Evolutionary conservation across 108 stramenopile species (phyloP).

Genomic region (Nitzschia putrida): DNA sequence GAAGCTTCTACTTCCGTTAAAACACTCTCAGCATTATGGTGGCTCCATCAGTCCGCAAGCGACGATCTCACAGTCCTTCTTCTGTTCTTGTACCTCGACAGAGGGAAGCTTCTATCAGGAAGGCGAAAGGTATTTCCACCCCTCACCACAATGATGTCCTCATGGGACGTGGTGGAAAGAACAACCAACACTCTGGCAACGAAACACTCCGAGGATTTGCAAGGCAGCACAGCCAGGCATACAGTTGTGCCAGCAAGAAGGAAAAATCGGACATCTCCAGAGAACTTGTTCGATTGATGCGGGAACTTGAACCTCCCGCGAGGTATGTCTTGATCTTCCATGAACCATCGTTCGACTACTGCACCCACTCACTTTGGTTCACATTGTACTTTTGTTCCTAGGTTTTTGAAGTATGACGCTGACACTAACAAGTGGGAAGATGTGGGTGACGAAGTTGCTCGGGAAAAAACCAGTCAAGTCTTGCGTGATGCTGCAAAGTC

Average conservation of each 20-base stretch:
- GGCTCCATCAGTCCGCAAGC: not conserved
- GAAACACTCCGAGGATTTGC: conserved; percentile 63
- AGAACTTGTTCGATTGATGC: conserved; percentile 46
- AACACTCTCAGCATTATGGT: not conserved
- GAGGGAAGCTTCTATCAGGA: not conserved
- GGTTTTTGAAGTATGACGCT: conserved; percentile 59
- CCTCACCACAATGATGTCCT: conserved; percentile 62
- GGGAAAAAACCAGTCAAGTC: conserved; percentile 78
- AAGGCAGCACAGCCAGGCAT: conserved; percentile 30
- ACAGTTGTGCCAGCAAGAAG: conserved; percentile 50
- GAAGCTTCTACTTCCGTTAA: not conserved
- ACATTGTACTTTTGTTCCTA: not conserved
- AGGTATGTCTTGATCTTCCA: conserved; percentile 28
- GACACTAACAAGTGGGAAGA: conserved; percentile 53
- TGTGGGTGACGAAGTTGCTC: conserved; percentile 61
- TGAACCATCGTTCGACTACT: not conserved
- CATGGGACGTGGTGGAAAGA: conserved; percentile 67
- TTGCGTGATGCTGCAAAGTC: conserved; percentile 73
- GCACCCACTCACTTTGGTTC: not conserved
- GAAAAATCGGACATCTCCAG: conserved; percentile 60
- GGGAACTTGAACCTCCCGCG: conserved; percentile 52
- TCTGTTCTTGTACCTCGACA: conserved; percentile 12
- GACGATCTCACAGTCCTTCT: not conserved
- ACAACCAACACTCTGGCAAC: conserved; percentile 71
- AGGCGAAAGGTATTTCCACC: conserved; percentile 1